These are phyloP conservation scores for Meyerozyma carpophila DNA, from an alignment of 1,139 yeast genomes.

Conservation along the genomic window DNA sequence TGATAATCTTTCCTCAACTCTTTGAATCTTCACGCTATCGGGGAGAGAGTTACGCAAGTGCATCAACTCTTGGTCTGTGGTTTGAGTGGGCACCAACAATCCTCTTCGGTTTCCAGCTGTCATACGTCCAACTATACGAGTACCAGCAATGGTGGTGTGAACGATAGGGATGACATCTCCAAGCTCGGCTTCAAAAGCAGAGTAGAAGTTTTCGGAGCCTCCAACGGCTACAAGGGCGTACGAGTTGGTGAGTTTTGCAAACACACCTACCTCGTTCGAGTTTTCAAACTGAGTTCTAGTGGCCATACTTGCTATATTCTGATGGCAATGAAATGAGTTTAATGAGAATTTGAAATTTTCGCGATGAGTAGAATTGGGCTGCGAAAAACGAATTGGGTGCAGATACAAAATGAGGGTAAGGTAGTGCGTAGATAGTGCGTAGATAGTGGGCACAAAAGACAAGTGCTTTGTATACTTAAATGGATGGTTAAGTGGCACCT, in stretches of 20 bases:
- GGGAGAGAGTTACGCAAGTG: constrained; percentile 96
- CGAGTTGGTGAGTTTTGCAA: constrained; percentile 92
- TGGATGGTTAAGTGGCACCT: no score
- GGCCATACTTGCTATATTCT: constrained; percentile 25
- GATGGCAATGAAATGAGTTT: neutral
- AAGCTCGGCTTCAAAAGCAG: constrained; percentile 95
- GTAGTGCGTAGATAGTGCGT: neutral
- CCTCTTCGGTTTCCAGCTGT: constrained; percentile 99
- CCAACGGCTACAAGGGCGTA: constrained; percentile 96
- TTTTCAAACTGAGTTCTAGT: constrained; percentile 78
- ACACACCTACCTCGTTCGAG: constrained; percentile 97
- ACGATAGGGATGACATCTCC: constrained; percentile 96
- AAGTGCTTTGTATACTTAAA: neutral
- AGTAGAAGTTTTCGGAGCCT: constrained; percentile 95
- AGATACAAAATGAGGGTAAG: neutral
- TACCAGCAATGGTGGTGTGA: constrained; percentile 96
- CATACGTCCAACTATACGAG: constrained; percentile 97
- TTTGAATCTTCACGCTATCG: constrained; percentile 91
- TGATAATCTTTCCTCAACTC: constrained; percentile 95
- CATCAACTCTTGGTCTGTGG: constrained; percentile 98
- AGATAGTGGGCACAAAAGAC: neutral
- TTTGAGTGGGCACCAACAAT: constrained; percentile 91
- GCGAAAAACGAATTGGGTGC: neutral
- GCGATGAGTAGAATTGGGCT: neutral
- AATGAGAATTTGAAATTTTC: neutral